Evolutionary conservation across 306 rosid species (phyloP).

Genomic region (Lablab purpureus): DNA sequence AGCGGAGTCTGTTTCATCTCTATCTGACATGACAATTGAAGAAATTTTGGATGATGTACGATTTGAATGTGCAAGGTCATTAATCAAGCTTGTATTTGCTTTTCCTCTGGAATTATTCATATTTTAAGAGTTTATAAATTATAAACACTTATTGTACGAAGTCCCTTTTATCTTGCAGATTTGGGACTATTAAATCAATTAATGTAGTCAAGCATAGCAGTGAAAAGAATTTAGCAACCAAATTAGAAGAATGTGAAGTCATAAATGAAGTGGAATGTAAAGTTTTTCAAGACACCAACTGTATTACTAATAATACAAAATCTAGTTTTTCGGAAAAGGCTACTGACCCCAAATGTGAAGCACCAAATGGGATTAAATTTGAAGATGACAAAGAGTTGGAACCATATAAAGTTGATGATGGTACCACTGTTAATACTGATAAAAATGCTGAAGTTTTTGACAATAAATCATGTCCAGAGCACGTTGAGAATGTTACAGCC

Average conservation of each 20-base stretch:
- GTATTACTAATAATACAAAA: conserved; percentile 34
- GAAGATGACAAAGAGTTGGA: conserved; percentile 45
- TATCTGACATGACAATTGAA: conserved; percentile 66
- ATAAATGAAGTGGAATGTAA: conserved; percentile 44
- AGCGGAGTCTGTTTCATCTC: conserved; percentile 54
- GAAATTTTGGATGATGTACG: conserved; percentile 89
- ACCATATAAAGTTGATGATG: conserved; percentile 46
- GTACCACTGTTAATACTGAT: conserved; percentile 24
- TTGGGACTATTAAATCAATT: conserved; percentile 81
- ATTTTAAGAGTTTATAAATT: conserved; percentile 11
- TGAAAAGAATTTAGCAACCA: conserved; percentile 36
- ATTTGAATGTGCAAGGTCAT: conserved; percentile 92
- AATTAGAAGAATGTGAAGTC: conserved; percentile 47
- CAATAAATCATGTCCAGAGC: conserved; percentile 48
- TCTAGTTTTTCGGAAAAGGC: conserved; percentile 43
- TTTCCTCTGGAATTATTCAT: conserved; percentile 34
- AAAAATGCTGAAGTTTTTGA: conserved; percentile 44
- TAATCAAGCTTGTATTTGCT: conserved; percentile 32
- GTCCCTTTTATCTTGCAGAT: conserved; percentile 62
- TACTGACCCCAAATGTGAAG: conserved; percentile 12
- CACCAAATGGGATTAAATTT: conserved; percentile 41
- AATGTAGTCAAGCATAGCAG: conserved; percentile 63
- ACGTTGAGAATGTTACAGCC: conserved; percentile 41
- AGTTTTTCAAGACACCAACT: conserved; percentile 14
- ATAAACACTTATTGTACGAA: conserved; percentile 11